These are phyloP conservation scores for Physcomitrellopsis africana DNA, from an alignment of 225 moss, liverwort and hornwort species.

Conservation along the genomic window DNA sequence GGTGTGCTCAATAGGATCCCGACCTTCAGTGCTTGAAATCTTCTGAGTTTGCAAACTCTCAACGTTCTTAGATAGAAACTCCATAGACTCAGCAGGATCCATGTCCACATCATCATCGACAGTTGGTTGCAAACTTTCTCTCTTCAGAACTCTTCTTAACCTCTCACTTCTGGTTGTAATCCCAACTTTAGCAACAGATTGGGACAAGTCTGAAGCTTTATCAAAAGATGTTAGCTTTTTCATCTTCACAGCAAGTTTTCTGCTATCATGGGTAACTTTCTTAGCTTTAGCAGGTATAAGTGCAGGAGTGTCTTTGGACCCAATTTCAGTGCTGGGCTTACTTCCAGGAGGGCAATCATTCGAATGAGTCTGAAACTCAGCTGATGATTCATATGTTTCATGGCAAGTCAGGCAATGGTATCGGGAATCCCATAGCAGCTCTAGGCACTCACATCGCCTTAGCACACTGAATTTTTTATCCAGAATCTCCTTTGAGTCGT, in stretches of 20 bases:
- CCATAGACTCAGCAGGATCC: constrained; percentile 51
- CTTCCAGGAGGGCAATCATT: constrained; percentile 53
- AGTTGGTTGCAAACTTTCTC: constrained; percentile 41
- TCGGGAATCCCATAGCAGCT: constrained; percentile 79
- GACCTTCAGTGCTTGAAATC: constrained; percentile 27
- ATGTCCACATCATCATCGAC: constrained; percentile 52
- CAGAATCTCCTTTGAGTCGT: constrained; percentile 38
- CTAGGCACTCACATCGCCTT: constrained; percentile 80
- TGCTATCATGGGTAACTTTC: constrained; percentile 27
- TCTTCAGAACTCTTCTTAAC: constrained; percentile 41
- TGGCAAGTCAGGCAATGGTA: constrained; percentile 79
- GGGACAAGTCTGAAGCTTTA: constrained; percentile 43
- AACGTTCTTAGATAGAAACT: constrained; percentile 45
- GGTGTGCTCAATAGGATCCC: constrained; percentile 33
- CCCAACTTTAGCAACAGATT: constrained; percentile 34
- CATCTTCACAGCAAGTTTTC: constrained; percentile 38
- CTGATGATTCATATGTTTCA: constrained; percentile 67
- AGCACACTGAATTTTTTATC: constrained; percentile 40
- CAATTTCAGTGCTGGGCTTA: constrained; percentile 39
- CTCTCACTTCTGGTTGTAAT: constrained; percentile 49
- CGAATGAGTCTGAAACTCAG: constrained; percentile 67
- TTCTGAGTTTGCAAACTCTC: constrained; percentile 41
- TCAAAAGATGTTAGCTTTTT: constrained; percentile 56
- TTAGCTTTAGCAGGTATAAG: constrained; percentile 46
- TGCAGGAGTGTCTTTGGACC: constrained; percentile 38